Conservation (phyloP, 306 rosid species). For the Senna tora region DNA sequence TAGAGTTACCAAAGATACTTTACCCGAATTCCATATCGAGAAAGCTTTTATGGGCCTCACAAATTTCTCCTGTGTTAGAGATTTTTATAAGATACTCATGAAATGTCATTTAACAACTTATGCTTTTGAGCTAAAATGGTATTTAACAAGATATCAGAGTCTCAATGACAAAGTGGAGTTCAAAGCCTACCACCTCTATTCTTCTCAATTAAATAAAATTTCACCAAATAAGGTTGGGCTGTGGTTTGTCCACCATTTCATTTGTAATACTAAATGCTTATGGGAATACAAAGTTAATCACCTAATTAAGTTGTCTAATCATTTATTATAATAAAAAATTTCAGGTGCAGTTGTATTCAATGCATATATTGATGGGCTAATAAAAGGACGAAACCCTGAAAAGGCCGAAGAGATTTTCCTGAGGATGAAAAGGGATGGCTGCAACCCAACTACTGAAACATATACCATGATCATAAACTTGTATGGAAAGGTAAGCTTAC, state of each 20-base stretch:
- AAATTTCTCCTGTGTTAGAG: too few species aligned
- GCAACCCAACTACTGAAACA: slow-evolving; percentile 72
- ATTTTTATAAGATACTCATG: too few species aligned
- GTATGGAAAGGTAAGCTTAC: slow-evolving; percentile 73
- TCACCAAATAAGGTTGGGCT: neutral
- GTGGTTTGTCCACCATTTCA: neutral
- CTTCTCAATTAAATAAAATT: neutral
- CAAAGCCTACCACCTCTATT: neutral
- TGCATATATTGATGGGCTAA: slow-evolving; percentile 84
- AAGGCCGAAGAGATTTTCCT: slow-evolving; percentile 82
- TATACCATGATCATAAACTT: slow-evolving; percentile 82
- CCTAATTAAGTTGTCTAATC: slow-evolving; percentile 30
- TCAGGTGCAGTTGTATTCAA: slow-evolving; percentile 81
- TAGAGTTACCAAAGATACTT: too few species aligned
- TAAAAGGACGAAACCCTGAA: slow-evolving; percentile 67
- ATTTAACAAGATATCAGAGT: neutral
- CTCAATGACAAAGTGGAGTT: neutral
- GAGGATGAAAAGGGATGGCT: slow-evolving; percentile 81
- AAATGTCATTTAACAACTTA: too few species aligned
- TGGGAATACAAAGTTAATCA: slow-evolving; percentile 19
- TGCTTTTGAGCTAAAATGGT: neutral
- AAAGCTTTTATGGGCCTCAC: neutral
- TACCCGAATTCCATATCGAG: too few species aligned
- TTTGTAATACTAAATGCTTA: neutral
- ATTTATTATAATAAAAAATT: slow-evolving; percentile 22